These are phyloP conservation scores for Pseudomassariella vexata DNA, from an alignment of 2,329 filamentous ascomycete species.

Conservation along the genomic window DNA sequence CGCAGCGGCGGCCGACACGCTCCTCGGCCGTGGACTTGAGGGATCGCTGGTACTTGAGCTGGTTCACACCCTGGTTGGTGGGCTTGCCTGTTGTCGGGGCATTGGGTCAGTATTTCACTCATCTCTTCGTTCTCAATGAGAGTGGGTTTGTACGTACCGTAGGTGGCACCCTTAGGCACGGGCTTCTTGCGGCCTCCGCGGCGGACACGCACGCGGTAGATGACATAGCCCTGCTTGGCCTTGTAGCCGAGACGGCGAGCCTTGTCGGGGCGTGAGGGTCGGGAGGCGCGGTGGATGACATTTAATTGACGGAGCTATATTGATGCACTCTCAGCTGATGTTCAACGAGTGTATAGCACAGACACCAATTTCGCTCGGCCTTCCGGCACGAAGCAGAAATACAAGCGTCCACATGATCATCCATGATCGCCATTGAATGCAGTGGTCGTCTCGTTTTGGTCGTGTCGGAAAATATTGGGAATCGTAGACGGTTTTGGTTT, in stretches of 20 bases:
- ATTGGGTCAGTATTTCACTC: conserved; percentile 9
- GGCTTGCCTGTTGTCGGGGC: conserved; percentile 72
- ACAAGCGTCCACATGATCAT: conserved; percentile 27
- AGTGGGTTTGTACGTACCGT: conserved; percentile 58
- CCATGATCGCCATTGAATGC: conserved; percentile 21
- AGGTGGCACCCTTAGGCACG: conserved; percentile 95
- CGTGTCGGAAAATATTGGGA: conserved; percentile 14
- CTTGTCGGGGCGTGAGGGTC: conserved; percentile 98
- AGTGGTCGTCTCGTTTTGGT: conserved; percentile 10
- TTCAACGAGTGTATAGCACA: conserved; percentile 99
- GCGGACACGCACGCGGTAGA: conserved; percentile 98
- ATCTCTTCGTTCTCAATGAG: conserved; percentile 1
- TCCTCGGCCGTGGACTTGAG: conserved; percentile 97
- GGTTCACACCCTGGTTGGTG: conserved; percentile 99
- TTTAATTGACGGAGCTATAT: conserved; percentile 99
- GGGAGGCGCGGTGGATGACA: conserved; percentile 98
- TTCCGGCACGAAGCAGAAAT: conserved; percentile 17
- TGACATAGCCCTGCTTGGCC: conserved; percentile 99
- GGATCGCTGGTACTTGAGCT: conserved; percentile 99
- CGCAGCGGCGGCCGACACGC: conserved; percentile 98
- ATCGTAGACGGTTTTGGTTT: conserved; percentile 32
- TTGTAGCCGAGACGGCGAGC: conserved; percentile 99
- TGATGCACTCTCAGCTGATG: conserved; percentile 99
- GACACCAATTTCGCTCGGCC: conserved; percentile 27
- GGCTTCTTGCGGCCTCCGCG: conserved; percentile 98